These are phyloP conservation scores for Agaricus blazei DNA, from an alignment of 768 basidiomycete genomes.

Conservation along the genomic window DNA sequence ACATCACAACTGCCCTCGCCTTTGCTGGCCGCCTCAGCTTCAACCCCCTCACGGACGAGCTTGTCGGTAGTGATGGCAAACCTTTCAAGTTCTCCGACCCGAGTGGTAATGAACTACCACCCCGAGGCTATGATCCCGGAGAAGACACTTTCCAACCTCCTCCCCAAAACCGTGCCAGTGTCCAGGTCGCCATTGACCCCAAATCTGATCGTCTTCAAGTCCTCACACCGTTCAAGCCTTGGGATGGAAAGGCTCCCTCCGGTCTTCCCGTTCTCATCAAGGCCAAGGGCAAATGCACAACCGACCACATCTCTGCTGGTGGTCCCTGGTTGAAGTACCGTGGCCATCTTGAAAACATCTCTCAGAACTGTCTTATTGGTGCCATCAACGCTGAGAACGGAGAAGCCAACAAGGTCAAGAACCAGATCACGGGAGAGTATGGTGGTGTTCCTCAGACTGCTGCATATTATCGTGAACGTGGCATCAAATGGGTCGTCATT, in stretches of 20 bases:
- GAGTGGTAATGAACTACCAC: slow-evolving; percentile 87
- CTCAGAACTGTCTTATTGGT: slow-evolving; percentile 96
- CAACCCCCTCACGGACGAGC: slow-evolving; percentile 91
- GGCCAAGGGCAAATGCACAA: slow-evolving; percentile 99
- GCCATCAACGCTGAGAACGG: slow-evolving; percentile 95
- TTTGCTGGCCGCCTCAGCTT: slow-evolving; percentile 93
- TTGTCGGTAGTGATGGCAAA: slow-evolving; percentile 89
- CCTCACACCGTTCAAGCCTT: slow-evolving; percentile 82
- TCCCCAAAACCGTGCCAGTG: slow-evolving; percentile 75
- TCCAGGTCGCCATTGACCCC: slow-evolving; percentile 82
- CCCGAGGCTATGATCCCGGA: slow-evolving; percentile 93
- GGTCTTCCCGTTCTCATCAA: slow-evolving; percentile 96
- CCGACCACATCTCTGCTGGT: slow-evolving; percentile 95
- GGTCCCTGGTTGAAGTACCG: slow-evolving; percentile 99
- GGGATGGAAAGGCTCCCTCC: slow-evolving; percentile 89
- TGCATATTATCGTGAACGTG: slow-evolving; percentile 82
- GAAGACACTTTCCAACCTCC: slow-evolving; percentile 97
- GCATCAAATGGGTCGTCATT: slow-evolving; percentile 95
- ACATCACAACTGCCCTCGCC: slow-evolving; percentile 94
- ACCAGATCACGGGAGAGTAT: slow-evolving; percentile 83
- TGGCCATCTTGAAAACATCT: slow-evolving; percentile 98
- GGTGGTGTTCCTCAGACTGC: slow-evolving; percentile 82
- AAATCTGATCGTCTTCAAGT: slow-evolving; percentile 88
- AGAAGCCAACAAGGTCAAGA: slow-evolving; percentile 94
- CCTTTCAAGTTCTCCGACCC: slow-evolving; percentile 96